These are phyloP conservation scores for Colletotrichum caudatum DNA, from an alignment of 2,329 filamentous ascomycete species.

Conservation along the genomic window DNA sequence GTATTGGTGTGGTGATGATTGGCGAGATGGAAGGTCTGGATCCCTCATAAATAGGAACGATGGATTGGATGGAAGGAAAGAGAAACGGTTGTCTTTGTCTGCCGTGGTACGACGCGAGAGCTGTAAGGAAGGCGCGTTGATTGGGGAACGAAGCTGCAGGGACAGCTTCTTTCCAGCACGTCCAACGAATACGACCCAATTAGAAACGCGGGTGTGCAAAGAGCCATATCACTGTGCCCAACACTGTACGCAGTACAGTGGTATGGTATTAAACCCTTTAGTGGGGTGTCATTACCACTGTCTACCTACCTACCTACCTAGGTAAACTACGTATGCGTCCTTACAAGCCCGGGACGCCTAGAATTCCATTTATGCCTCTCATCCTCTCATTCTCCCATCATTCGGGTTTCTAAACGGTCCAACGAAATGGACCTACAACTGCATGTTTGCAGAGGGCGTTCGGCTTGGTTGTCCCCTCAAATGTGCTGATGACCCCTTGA, in stretches of 20 bases:
- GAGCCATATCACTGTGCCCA: conserved; percentile 13
- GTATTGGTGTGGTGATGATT: conserved; percentile 1
- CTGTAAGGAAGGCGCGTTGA: conserved; percentile 40
- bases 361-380: not conserved
- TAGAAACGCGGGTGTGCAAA: conserved; percentile 10
- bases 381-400: not conserved
- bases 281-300: conserved; percentile 10
- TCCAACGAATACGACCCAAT: conserved; percentile 32
- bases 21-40: conserved; percentile 7
- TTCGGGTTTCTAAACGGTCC: not conserved
- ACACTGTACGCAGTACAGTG: conserved; percentile 36
- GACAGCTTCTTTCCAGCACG: conserved; percentile 31
- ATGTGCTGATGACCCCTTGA: conserved; percentile 94
- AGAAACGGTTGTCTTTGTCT: conserved; percentile 18
- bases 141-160: conserved; percentile 42
- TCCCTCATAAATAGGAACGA: conserved; percentile 14
- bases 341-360: conserved; percentile 20
- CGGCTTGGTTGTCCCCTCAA: conserved; percentile 68
- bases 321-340: conserved; percentile 2
- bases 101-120: conserved; percentile 41
- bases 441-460: conserved; percentile 56
- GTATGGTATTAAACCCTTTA: conserved; percentile 23
- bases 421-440: conserved; percentile 45
- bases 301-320: not conserved
- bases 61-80: conserved; percentile 12